Evolutionary conservation across 495 filamentous ascomycete genomes (phyloP), one percentile per base, ranked within the genome.

Genomic region (Gamarada debralockiae): DNA sequence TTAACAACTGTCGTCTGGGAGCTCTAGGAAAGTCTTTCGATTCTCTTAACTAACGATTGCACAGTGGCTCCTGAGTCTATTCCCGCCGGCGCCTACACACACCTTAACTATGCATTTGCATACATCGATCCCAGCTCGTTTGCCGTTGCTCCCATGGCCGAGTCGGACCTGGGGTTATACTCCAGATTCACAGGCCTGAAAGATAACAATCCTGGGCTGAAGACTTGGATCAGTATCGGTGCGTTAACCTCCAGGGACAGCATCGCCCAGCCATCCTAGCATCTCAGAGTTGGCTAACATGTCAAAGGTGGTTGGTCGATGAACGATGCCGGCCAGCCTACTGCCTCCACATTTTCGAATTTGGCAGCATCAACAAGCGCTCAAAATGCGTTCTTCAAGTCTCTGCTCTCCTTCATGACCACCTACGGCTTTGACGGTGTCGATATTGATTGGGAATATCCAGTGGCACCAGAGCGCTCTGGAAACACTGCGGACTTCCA

Each of bases 401-500:
- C 67, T 0, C 37, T 81, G 1, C 18, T 76, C 2, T 36, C 20
- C 0, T 81, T 82, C 40, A 69, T 82, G 66, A 1, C 22, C 0
- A 55, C 52, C 3, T 72, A 75, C 43, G 70, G 57, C 8, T 79
- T 81, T 47, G 75, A 82, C 51, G 80, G 80, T 1, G 68, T 80
- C 0, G 80, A 82, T 50, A 50, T 81, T 22, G 71, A 74, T 50
- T 73, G 67, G 74, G 56, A 59, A 29, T 81, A 81, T 57, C 80
- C 80, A 0, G 75, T 54, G 0, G 78, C 76, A 1, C 3, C 13
- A 1, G 78, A 82, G 23, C 65, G 78, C 3, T 62, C 66, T 3
- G 79, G 78, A 3, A 54, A 52, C 0, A 7, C 52, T 0, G 67
- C 57, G 0, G 80, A 83, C 57, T 62, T 21, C 17, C 42, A 49